Conservation (phyloP, 2,329 filamentous ascomycete genomes). For the Pyrenophora seminiperda region DNA sequence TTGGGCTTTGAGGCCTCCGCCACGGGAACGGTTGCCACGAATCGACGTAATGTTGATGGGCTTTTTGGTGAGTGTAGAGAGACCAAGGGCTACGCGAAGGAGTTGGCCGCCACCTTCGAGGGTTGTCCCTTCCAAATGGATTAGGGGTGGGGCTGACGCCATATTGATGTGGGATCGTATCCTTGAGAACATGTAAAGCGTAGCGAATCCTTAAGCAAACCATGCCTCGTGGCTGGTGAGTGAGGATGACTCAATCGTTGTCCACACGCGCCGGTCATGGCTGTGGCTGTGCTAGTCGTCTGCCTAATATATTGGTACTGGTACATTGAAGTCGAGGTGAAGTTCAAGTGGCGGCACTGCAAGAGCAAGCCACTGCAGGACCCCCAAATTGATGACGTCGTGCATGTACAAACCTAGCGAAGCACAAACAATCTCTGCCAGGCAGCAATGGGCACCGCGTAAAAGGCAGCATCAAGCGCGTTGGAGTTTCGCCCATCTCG, state of each 20-base stretch:
- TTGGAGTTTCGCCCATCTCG: neutral
- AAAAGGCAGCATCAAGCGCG: neutral
- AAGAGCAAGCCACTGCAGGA: neutral
- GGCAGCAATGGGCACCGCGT: neutral
- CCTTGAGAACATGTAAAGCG: neutral
- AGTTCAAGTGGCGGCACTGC: neutral
- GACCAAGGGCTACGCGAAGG: conserved; percentile 60
- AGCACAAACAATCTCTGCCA: neutral
- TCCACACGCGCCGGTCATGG: neutral
- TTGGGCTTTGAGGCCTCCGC: conserved; percentile 62
- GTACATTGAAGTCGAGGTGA: neutral
- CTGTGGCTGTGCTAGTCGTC: neutral
- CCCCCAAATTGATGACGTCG: neutral
- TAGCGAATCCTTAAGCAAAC: neutral
- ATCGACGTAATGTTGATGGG: conserved; percentile 60
- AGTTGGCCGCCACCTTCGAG: conserved; percentile 68
- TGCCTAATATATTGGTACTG: too few relatives aligned
- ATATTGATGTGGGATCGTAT: conserved; percentile 1
- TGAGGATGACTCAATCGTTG: conserved; percentile 8
- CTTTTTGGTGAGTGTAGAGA: conserved; percentile 59
- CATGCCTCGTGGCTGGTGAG: neutral
- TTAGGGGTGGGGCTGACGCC: conserved; percentile 13
- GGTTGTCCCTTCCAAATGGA: conserved; percentile 58
- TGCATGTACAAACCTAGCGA: neutral
- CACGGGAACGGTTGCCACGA: conserved; percentile 58